These are phyloP conservation scores for Echeveria elegans DNA, from an alignment of 164 flowering plant species.

Conservation along the genomic window DNA sequence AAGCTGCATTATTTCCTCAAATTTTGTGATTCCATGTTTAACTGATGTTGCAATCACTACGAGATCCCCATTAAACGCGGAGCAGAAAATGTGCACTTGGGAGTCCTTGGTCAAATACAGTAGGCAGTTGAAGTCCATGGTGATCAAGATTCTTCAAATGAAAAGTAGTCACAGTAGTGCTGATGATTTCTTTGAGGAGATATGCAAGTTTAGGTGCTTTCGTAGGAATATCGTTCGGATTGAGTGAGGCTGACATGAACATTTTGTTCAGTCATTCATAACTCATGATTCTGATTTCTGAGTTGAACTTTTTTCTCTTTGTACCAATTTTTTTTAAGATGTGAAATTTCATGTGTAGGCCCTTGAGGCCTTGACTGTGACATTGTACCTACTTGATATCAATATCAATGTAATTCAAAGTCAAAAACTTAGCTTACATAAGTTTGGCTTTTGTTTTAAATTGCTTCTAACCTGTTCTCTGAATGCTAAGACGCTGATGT, in stretches of 20 bases:
- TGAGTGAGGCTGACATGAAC: slow-evolving; percentile 21
- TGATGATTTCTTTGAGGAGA: neutral
- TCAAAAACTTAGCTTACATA: no score
- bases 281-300: neutral
- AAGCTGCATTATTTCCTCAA: no score
- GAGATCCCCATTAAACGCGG: slow-evolving; percentile 79
- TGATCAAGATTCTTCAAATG: neutral
- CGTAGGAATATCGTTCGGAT: slow-evolving; percentile 44
- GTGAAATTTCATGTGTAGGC: no score
- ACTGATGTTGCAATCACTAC: slow-evolving; percentile 60
- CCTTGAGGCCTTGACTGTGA: no score
- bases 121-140: neutral
- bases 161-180: slow-evolving; percentile 4
- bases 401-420: no score
- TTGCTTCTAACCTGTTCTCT: neutral
- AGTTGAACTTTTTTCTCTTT: no score
- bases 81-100: slow-evolving; percentile 68
- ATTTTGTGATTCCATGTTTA: slow-evolving; percentile 57
- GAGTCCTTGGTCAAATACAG: neutral
- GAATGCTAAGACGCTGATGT: neutral
- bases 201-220: slow-evolving; percentile 54
- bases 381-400: no score
- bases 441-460: no score
- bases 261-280: neutral
- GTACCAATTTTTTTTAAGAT: no score